Percentiles rank a stretch among this genome's conserved stretches.
These are phyloP conservation scores for Trypanosoma grayi DNA, from an alignment of 208 protist genomes.

Conservation along the genomic window DNA sequence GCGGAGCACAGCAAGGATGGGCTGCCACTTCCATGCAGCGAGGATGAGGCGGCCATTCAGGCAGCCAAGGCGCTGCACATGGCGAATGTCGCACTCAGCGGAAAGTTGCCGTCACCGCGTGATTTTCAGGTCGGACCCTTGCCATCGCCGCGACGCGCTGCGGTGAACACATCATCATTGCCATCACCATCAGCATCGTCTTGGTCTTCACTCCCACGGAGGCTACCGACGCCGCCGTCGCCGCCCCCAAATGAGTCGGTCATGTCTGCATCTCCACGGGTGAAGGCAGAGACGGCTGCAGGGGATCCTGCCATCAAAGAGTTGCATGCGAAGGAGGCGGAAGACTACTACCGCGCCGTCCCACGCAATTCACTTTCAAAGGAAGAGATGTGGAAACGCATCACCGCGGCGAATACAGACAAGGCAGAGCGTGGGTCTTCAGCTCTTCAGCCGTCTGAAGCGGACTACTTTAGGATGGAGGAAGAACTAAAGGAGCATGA, in stretches of 20 bases:
- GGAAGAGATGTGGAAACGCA: conserved; percentile 86
- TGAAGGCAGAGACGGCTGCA: background rate
- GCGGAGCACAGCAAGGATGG: conserved; percentile 7
- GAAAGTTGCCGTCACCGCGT: conserved; percentile 50
- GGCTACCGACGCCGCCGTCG: background rate
- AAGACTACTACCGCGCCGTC: conserved; percentile 76
- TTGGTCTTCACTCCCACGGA: conserved; percentile 21
- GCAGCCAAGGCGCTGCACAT: conserved; percentile 44
- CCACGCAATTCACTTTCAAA: conserved; percentile 79
- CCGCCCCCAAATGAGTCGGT: background rate
- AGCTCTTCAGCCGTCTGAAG: conserved; percentile 49
- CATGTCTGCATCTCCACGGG: background rate
- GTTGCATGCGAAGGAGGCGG: conserved; percentile 42
- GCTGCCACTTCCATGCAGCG: conserved; percentile 58
- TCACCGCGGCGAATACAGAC: conserved; percentile 39
- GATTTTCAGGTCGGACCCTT: background rate
- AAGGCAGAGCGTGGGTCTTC: conserved; percentile 36
- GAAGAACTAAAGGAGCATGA: conserved; percentile 76
- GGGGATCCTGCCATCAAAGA: background rate
- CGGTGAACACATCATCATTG: background rate
- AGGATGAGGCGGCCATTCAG: conserved; percentile 39
- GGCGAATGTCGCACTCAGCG: conserved; percentile 53
- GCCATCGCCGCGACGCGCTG: background rate
- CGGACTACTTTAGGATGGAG: conserved; percentile 81
- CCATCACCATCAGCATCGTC: background rate